These are phyloP conservation scores for Fonsecaea monophora DNA, from an alignment of 2,329 filamentous ascomycete species.

Conservation along the genomic window DNA sequence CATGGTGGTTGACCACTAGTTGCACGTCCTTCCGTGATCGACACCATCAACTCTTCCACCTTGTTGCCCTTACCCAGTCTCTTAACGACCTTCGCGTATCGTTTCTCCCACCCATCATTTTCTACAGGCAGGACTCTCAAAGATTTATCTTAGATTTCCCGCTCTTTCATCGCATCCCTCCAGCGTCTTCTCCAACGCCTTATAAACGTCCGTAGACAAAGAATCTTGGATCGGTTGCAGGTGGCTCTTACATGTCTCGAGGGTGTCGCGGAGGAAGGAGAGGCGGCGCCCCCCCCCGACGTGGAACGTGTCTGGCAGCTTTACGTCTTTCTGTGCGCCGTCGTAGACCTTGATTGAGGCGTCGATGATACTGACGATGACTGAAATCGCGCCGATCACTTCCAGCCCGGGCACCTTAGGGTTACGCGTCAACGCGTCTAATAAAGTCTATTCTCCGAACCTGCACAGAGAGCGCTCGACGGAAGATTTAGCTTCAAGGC, in stretches of 20 bases:
- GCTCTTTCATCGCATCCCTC: slow-evolving; percentile 19
- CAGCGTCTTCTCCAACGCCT: slow-evolving; percentile 18
- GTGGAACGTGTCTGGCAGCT: slow-evolving; percentile 20
- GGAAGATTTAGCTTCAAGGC: neutral
- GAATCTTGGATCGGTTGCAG: slow-evolving; percentile 16
- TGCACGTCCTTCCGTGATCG: slow-evolving; percentile 25
- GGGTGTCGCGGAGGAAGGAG: slow-evolving; percentile 25
- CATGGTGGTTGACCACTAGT: slow-evolving; percentile 26
- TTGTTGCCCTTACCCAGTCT: slow-evolving; percentile 28
- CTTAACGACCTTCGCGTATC: slow-evolving; percentile 21
- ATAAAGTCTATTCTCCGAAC: slow-evolving; percentile 1
- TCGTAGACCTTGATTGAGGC: slow-evolving; percentile 21
- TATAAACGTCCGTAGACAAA: slow-evolving; percentile 15
- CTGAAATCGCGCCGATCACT: slow-evolving; percentile 23
- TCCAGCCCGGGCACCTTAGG: slow-evolving; percentile 25
- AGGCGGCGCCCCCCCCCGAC: slow-evolving; percentile 15
- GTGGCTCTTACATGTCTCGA: slow-evolving; percentile 22
- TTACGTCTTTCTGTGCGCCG: slow-evolving; percentile 22
- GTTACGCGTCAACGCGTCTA: neutral
- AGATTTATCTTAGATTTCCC: slow-evolving; percentile 21
- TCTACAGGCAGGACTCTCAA: slow-evolving; percentile 23
- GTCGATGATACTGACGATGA: slow-evolving; percentile 22
- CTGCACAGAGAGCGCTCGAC: neutral
- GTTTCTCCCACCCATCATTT: slow-evolving; percentile 25
- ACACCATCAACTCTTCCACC: slow-evolving; percentile 30